These are phyloP conservation scores for Deuterostichococcus epilithicus DNA, from an alignment of 139 green algal species.

Conservation along the genomic window DNA sequence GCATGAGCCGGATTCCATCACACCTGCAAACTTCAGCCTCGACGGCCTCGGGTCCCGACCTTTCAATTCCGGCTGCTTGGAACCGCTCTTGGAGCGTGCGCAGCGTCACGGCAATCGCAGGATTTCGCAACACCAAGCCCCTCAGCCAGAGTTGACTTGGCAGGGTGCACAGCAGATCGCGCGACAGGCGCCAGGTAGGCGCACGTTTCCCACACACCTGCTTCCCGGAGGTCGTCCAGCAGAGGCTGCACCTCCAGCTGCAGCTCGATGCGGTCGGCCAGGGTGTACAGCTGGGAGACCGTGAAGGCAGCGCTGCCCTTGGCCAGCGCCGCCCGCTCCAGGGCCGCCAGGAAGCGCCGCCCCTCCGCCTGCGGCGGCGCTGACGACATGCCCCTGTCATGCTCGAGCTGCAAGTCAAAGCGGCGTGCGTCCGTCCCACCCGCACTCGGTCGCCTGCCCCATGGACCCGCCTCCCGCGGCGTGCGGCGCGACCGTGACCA, in stretches of 20 bases:
- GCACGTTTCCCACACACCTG: slow-evolving; percentile 28
- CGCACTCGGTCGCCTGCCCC: too few species aligned
- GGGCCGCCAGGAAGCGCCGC: slow-evolving; percentile 51
- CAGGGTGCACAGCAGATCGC: not conserved
- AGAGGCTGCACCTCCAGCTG: slow-evolving; percentile 52
- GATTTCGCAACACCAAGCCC: not conserved
- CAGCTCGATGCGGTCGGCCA: slow-evolving; percentile 64
- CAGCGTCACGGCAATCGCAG: not conserved
- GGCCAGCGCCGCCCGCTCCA: slow-evolving; percentile 34
- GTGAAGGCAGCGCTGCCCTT: slow-evolving; percentile 37
- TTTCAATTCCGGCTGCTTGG: not conserved
- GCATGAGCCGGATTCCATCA: too few species aligned
- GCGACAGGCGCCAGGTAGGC: not conserved
- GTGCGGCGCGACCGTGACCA: too few species aligned
- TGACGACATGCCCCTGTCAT: not conserved
- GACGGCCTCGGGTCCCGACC: not conserved
- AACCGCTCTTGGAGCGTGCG: not conserved
- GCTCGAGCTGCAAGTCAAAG: not conserved
- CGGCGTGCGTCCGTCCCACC: not conserved
- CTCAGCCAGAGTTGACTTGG: not conserved
- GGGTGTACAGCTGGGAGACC: slow-evolving; percentile 44
- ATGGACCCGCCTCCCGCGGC: too few species aligned
- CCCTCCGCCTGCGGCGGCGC: slow-evolving; percentile 43
- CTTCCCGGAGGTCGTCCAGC: slow-evolving; percentile 72
- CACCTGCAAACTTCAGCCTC: not conserved